A percentile compares a stretch with the other conserved stretches of the same genome.
phyloP scores from a whole-genome alignment of 208 protist genomes.

The Histomonas meleagridis region DNA sequence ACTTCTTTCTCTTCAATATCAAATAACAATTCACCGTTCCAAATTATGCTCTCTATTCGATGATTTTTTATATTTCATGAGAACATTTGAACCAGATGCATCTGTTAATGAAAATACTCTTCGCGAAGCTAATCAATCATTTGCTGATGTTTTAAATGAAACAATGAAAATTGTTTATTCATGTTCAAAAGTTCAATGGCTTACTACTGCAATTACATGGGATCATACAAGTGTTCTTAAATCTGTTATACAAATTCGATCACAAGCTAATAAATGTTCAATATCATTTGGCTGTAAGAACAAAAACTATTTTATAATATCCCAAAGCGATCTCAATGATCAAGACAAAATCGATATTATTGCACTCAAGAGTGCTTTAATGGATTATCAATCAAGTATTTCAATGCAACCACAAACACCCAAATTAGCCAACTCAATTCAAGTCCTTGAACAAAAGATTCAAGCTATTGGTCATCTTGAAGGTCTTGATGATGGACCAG shows the following conservation, averaged over 20 bases:
- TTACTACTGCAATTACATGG: not conserved
- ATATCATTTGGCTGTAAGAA: not conserved
- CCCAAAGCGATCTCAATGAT: not conserved
- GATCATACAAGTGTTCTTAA: not conserved
- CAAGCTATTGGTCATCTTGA: not conserved
- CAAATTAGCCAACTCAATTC: not conserved
- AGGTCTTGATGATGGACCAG: not conserved
- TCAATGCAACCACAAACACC: not conserved
- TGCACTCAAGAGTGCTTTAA: not conserved
- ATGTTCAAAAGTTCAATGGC: not conserved
- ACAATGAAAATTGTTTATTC: not conserved
- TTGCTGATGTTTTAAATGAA: not conserved
- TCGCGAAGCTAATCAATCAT: not conserved
- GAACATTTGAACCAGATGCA: not conserved
- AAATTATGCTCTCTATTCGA: not conserved
- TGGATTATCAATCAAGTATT: not conserved
- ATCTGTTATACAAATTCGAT: not conserved
- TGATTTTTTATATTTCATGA: not conserved
- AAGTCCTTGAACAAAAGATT: not conserved
- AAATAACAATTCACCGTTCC: not conserved
- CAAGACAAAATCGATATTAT: not conserved
- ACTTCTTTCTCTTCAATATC: not conserved
- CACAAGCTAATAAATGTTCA: not conserved
- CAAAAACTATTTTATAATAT: not conserved
- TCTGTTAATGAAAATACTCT: not conserved